Conservation (phyloP, 139 green algal species). For the Chlorella vulgaris region DNA sequence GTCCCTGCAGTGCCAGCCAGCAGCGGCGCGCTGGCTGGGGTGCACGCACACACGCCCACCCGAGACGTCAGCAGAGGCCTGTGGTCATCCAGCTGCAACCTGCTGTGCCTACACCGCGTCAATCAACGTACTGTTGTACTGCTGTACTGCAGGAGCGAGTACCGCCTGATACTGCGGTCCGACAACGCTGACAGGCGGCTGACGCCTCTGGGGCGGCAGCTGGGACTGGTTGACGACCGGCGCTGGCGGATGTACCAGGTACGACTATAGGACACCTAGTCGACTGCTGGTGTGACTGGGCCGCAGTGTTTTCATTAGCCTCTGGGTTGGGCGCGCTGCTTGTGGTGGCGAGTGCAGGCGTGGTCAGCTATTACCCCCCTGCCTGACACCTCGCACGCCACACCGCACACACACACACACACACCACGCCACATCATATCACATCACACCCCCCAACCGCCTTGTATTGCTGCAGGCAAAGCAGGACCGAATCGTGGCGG, state of each 20-base stretch:
- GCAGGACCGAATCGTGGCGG: slow-evolving; percentile 69
- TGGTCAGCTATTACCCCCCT: background rate
- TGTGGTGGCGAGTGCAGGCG: no score
- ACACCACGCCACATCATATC: no score
- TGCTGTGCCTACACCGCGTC: no score
- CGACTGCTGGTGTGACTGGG: background rate
- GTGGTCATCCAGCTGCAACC: background rate
- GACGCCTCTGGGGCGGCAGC: slow-evolving; percentile 85
- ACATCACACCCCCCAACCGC: background rate
- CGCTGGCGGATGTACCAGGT: slow-evolving; percentile 73
- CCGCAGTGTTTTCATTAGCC: no score
- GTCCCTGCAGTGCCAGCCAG: no score
- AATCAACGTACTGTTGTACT: background rate
- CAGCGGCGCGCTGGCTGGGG: no score
- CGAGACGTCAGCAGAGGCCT: no score
- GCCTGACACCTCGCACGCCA: background rate
- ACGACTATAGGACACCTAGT: background rate
- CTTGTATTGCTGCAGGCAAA: slow-evolving; percentile 22
- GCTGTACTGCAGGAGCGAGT: slow-evolving; percentile 72
- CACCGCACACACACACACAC: no score
- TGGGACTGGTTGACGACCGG: slow-evolving; percentile 86
- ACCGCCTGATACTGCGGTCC: slow-evolving; percentile 88
- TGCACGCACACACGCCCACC: no score
- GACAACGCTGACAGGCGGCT: slow-evolving; percentile 96
- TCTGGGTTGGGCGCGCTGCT: no score